phyloP scores from a whole-genome alignment of 352 stramenopile genomes.

The Phytophthora boehmeriae region DNA sequence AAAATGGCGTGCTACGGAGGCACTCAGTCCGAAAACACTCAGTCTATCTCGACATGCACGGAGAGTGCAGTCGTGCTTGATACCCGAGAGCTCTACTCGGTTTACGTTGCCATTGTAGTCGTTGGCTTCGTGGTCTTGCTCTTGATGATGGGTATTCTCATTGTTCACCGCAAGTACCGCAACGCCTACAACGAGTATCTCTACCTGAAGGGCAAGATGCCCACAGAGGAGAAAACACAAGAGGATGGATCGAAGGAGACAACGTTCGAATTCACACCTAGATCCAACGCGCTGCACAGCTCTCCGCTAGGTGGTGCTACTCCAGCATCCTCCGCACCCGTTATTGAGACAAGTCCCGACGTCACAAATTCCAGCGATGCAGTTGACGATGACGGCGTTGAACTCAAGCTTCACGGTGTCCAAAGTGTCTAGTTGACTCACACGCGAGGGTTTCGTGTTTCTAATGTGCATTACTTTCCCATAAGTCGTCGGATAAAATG shows the following conservation, averaged over 20 bases:
- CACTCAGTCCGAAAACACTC: constrained; percentile 37
- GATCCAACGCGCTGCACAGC: constrained; percentile 57
- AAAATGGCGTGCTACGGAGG: constrained; percentile 71
- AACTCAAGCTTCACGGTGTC: constrained; percentile 42
- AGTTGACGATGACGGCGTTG: constrained; percentile 35
- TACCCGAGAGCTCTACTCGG: constrained; percentile 69
- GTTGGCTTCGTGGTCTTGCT: constrained; percentile 70
- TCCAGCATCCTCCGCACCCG: constrained; percentile 18
- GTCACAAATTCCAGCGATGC: constrained; percentile 32
- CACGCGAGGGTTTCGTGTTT: neutral
- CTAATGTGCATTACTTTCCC: constrained; percentile 3
- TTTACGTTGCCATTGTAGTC: constrained; percentile 70
- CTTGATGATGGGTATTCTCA: constrained; percentile 66
- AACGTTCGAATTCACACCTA: constrained; percentile 77
- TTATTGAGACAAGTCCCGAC: constrained; percentile 29
- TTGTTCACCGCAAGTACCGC: constrained; percentile 83
- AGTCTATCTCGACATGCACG: constrained; percentile 64
- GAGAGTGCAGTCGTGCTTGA: constrained; percentile 74
- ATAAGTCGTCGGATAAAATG: constrained; percentile 3
- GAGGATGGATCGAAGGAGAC: constrained; percentile 72
- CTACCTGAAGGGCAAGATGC: constrained; percentile 82
- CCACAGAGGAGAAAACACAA: constrained; percentile 53
- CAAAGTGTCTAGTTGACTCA: constrained; percentile 33
- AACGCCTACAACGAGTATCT: constrained; percentile 82
- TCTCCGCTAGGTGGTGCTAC: constrained; percentile 34